Evolutionary conservation across 257 asterid genomes (phyloP).

Genomic region (Nicotiana attenuata): DNA sequence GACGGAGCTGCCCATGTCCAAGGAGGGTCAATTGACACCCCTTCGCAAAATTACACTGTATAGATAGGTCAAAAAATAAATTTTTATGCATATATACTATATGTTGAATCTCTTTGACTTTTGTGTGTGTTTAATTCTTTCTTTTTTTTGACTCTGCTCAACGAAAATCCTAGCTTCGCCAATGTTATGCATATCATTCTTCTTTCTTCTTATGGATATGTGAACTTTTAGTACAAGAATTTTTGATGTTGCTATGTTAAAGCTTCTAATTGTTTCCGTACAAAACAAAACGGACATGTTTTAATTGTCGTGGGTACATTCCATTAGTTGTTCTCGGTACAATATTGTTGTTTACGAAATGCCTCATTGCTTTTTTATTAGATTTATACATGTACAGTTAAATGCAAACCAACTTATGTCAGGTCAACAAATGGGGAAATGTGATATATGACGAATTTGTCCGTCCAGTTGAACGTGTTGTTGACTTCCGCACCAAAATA

Average conservation of each 20-base stretch:
- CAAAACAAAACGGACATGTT: background rate
- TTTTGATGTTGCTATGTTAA: background rate
- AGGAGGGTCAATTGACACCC: no score
- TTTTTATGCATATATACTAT: no score
- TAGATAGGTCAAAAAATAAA: no score
- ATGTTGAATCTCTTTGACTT: no score
- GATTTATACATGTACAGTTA: background rate
- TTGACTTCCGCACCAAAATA: slow-evolving; percentile 86
- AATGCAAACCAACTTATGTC: slow-evolving; percentile 22
- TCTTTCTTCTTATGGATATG: background rate
- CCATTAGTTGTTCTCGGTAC: background rate
- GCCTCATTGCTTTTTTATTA: background rate
- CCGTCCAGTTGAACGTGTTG: slow-evolving; percentile 77
- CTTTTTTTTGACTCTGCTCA: no score
- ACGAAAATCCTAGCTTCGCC: no score
- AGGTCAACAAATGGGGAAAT: slow-evolving; percentile 94
- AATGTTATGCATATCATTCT: background rate
- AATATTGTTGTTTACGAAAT: background rate
- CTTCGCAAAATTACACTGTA: no score
- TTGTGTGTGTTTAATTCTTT: no score
- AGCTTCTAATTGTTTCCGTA: background rate
- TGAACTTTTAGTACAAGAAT: background rate
- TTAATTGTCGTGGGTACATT: background rate
- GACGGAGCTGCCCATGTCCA: no score
- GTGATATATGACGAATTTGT: slow-evolving; percentile 81